Evolutionary conservation across 1,284 basidiomycete species (phyloP).

Genomic region (Sporisorium sorghi): DNA sequence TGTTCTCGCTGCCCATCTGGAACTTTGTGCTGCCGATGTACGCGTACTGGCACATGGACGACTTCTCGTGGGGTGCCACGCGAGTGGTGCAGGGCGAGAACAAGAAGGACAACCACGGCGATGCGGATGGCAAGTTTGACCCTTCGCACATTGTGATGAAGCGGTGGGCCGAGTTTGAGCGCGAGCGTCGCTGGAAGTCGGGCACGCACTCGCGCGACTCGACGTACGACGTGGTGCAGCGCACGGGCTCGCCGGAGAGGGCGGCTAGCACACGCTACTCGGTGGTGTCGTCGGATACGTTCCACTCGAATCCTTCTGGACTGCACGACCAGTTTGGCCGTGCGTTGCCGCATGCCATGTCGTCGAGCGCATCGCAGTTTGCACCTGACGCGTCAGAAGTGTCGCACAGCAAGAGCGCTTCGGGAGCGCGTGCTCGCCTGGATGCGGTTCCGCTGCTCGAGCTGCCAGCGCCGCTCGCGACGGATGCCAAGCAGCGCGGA

Average conservation of each 20-base stretch:
- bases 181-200: slow-evolving; percentile 91
- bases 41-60: slow-evolving; percentile 71
- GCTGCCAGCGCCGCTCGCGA: slow-evolving; percentile 67
- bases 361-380: slow-evolving; percentile 31
- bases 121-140: slow-evolving; percentile 85
- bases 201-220: slow-evolving; percentile 87
- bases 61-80: slow-evolving; percentile 71
- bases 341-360: slow-evolving; percentile 32
- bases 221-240: slow-evolving; percentile 72
- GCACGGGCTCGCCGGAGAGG: slow-evolving; percentile 60
- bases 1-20: slow-evolving; percentile 71
- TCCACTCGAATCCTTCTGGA: slow-evolving; percentile 56
- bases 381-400: slow-evolving; percentile 45
- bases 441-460: slow-evolving; percentile 67
- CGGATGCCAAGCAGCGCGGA: slow-evolving; percentile 54
- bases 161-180: slow-evolving; percentile 97
- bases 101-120: slow-evolving; percentile 64
- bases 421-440: slow-evolving; percentile 57
- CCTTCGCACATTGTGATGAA: slow-evolving; percentile 98
- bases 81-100: slow-evolving; percentile 68
- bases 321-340: slow-evolving; percentile 52
- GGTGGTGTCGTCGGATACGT: slow-evolving; percentile 58
- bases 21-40: slow-evolving; percentile 70
- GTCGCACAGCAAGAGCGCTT: slow-evolving; percentile 56
- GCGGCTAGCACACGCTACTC: slow-evolving; percentile 60